Evolutionary conservation across 352 stramenopile species (phyloP).

Genomic region (Peronospora tabacina): DNA sequence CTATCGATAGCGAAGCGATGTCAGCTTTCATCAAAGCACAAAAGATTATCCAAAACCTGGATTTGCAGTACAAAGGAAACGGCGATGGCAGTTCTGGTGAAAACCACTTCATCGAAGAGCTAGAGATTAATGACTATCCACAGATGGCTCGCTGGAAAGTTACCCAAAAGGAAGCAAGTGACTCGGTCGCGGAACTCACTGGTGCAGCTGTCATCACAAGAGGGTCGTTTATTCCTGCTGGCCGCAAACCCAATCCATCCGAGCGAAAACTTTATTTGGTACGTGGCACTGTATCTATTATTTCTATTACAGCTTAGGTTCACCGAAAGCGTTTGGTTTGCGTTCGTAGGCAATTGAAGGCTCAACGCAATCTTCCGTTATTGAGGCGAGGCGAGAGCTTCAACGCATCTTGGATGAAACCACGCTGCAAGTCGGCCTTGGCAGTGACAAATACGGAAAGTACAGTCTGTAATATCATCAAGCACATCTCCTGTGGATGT

Average conservation of each 20-base stretch:
- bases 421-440: slow-evolving; percentile 80
- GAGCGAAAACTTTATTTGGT: slow-evolving; percentile 88
- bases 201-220: slow-evolving; percentile 83
- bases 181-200: slow-evolving; percentile 84
- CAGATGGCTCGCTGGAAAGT: slow-evolving; percentile 86
- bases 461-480: slow-evolving; percentile 71
- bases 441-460: slow-evolving; percentile 83
- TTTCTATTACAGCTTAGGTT: background rate
- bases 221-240: slow-evolving; percentile 83
- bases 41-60: slow-evolving; percentile 80
- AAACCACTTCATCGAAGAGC: slow-evolving; percentile 81
- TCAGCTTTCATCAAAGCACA: slow-evolving; percentile 76
- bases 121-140: slow-evolving; percentile 94
- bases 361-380: slow-evolving; percentile 54
- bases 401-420: slow-evolving; percentile 87
- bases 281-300: slow-evolving; percentile 19
- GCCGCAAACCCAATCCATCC: slow-evolving; percentile 73
- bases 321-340: slow-evolving; percentile 2
- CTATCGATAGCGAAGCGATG: slow-evolving; percentile 49
- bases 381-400: slow-evolving; percentile 72
- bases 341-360: slow-evolving; percentile 68
- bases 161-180: slow-evolving; percentile 81
- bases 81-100: slow-evolving; percentile 32
- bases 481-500: slow-evolving; percentile 11
- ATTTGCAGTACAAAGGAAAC: slow-evolving; percentile 68